These are phyloP conservation scores for Penicillium mononematosum DNA, from an alignment of 495 filamentous ascomycete species.

Conservation along the genomic window DNA sequence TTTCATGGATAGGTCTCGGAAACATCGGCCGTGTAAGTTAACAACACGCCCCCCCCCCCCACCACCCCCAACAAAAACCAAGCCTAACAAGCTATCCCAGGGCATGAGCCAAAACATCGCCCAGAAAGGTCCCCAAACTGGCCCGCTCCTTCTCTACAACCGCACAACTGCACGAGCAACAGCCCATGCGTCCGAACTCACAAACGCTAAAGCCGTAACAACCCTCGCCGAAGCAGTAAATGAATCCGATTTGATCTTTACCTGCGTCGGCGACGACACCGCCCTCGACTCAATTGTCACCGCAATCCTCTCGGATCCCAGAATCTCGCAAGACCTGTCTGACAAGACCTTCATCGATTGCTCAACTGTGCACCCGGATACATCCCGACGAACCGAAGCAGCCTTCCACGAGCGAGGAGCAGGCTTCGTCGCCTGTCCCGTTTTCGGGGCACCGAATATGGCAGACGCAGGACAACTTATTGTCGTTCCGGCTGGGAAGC, in stretches of 20 bases:
- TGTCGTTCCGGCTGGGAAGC: slow-evolving; percentile 72
- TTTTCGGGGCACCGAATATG: slow-evolving; percentile 81
- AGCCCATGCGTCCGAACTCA: slow-evolving; percentile 55
- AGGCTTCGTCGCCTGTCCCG: slow-evolving; percentile 73
- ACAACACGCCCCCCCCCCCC: neutral
- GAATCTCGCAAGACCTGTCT: slow-evolving; percentile 32
- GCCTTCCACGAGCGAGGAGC: slow-evolving; percentile 57
- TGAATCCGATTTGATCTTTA: slow-evolving; percentile 76
- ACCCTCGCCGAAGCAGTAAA: slow-evolving; percentile 64
- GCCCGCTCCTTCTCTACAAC: slow-evolving; percentile 76
- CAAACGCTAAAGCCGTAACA: slow-evolving; percentile 59
- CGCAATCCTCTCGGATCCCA: slow-evolving; percentile 44
- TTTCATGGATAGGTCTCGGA: slow-evolving; percentile 81
- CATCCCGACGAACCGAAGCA: slow-evolving; percentile 61
- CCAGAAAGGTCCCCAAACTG: slow-evolving; percentile 66
- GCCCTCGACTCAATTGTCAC: slow-evolving; percentile 60
- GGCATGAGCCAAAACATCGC: slow-evolving; percentile 86
- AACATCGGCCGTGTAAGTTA: slow-evolving; percentile 82
- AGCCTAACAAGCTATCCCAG: slow-evolving; percentile 42
- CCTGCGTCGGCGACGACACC: slow-evolving; percentile 75
- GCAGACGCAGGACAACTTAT: slow-evolving; percentile 74
- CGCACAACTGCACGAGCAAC: slow-evolving; percentile 62
- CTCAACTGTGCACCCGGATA: slow-evolving; percentile 86
- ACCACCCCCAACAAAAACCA: neutral
- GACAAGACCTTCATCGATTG: slow-evolving; percentile 66